These are phyloP conservation scores for Pestalotiopsis sp. DNA, from an alignment of 2,329 filamentous ascomycete genomes.

Conservation along the genomic window DNA sequence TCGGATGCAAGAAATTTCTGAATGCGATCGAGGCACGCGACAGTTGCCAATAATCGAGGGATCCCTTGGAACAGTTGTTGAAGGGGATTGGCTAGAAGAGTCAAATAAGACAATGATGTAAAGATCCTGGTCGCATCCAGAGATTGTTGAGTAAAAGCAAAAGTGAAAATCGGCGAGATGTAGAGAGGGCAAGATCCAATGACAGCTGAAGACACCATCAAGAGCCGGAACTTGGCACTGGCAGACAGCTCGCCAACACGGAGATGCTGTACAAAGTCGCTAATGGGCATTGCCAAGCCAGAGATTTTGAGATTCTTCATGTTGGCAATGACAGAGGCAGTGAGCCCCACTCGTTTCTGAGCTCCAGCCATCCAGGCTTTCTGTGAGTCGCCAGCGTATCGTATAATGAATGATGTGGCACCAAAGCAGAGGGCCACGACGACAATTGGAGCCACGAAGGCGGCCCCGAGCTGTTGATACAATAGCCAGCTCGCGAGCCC, in stretches of 20 bases:
- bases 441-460: slow-evolving; percentile 49
- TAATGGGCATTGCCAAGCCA: slow-evolving; percentile 33
- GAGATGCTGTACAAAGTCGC: slow-evolving; percentile 31
- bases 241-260: slow-evolving; percentile 39
- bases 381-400: slow-evolving; percentile 28
- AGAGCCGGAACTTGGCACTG: slow-evolving; percentile 35
- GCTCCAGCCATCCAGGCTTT: slow-evolving; percentile 38
- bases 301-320: slow-evolving; percentile 47
- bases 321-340: slow-evolving; percentile 36
- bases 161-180: slow-evolving; percentile 30
- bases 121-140: slow-evolving; percentile 37
- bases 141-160: slow-evolving; percentile 28
- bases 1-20: slow-evolving; percentile 35
- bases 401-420: slow-evolving; percentile 24
- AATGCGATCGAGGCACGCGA: slow-evolving; percentile 44
- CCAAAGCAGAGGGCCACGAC: slow-evolving; percentile 35
- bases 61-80: slow-evolving; percentile 40
- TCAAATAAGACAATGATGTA: slow-evolving; percentile 43
- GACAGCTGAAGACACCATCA: slow-evolving; percentile 36
- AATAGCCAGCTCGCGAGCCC: slow-evolving; percentile 49
- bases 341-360: slow-evolving; percentile 33
- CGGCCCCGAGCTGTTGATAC: slow-evolving; percentile 46
- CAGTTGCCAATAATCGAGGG: slow-evolving; percentile 37
- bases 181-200: slow-evolving; percentile 23
- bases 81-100: slow-evolving; percentile 40